Evolutionary conservation across 352 stramenopile genomes (phyloP).

Genomic region (Globisporangium paddicum): DNA sequence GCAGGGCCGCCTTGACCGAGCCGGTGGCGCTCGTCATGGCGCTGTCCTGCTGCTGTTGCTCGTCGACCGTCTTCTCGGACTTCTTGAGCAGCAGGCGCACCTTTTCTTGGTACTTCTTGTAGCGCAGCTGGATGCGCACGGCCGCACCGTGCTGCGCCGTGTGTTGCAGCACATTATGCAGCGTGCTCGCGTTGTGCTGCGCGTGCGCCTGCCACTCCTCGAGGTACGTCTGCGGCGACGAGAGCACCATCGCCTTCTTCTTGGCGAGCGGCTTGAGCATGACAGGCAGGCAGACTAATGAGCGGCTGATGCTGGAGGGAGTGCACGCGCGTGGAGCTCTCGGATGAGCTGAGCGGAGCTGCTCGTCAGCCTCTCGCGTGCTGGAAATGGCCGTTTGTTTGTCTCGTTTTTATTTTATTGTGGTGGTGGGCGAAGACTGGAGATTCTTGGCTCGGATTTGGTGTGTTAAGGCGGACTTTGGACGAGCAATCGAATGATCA

Average conservation of each 20-base stretch:
- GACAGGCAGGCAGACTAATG: no score
- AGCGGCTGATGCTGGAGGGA: background rate
- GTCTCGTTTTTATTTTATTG: background rate
- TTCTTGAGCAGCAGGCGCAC: slow-evolving; percentile 58
- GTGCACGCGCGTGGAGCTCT: background rate
- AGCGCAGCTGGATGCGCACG: slow-evolving; percentile 64
- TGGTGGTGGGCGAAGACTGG: background rate
- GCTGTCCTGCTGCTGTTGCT: slow-evolving; percentile 19
- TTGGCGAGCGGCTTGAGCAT: slow-evolving; percentile 38
- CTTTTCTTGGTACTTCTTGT: slow-evolving; percentile 71
- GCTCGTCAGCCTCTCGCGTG: background rate
- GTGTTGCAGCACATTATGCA: slow-evolving; percentile 25
- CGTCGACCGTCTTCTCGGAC: slow-evolving; percentile 26
- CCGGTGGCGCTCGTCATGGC: slow-evolving; percentile 16
- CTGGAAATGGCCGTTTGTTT: background rate
- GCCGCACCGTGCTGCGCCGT: slow-evolving; percentile 39
- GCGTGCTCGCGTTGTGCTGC: slow-evolving; percentile 19
- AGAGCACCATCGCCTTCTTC: slow-evolving; percentile 37
- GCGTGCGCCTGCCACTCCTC: slow-evolving; percentile 36
- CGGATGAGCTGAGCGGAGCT: background rate
- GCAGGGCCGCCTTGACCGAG: slow-evolving; percentile 19
- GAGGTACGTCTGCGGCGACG: slow-evolving; percentile 26
- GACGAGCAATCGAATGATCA: background rate
- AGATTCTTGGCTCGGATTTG: background rate
- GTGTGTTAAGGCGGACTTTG: background rate